Evolutionary conservation across 164 flowering plant genomes (phyloP).

Genomic region (Cinnamomum chago): DNA sequence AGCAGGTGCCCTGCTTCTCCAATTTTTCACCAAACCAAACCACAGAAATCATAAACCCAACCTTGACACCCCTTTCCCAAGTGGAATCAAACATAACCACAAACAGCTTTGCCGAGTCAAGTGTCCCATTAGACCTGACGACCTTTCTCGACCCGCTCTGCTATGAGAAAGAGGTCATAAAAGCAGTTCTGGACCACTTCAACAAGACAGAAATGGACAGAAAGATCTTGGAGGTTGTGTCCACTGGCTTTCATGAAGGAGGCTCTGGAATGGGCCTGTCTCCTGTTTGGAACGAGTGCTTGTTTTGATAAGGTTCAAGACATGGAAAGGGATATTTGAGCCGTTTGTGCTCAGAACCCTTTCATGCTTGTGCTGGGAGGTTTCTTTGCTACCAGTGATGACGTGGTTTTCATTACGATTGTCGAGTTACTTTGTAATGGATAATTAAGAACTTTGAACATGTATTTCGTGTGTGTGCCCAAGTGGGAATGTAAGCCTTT

Average conservation of each 20-base stretch:
- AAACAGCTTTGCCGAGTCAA: constrained; percentile 1
- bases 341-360: background rate
- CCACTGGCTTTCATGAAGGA: constrained; percentile 10
- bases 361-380: background rate
- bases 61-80: constrained; percentile 12
- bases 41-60: constrained; percentile 15
- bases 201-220: constrained; percentile 10
- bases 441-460: no score
- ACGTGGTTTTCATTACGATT: background rate
- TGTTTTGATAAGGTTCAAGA: background rate
- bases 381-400: background rate
- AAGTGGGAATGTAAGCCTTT: no score
- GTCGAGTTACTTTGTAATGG: no score
- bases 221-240: constrained; percentile 5
- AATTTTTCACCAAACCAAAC: constrained; percentile 24
- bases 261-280: constrained; percentile 36
- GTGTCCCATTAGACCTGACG: constrained; percentile 3
- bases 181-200: constrained; percentile 23
- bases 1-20: constrained; percentile 75
- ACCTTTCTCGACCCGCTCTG: constrained; percentile 16
- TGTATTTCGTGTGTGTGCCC: no score
- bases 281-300: constrained; percentile 28
- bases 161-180: constrained; percentile 26
- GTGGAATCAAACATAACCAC: constrained; percentile 14
- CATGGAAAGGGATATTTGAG: background rate